phyloP scores from a whole-genome alignment of 139 green algal genomes.

The Desmodesmus armatus region DNA sequence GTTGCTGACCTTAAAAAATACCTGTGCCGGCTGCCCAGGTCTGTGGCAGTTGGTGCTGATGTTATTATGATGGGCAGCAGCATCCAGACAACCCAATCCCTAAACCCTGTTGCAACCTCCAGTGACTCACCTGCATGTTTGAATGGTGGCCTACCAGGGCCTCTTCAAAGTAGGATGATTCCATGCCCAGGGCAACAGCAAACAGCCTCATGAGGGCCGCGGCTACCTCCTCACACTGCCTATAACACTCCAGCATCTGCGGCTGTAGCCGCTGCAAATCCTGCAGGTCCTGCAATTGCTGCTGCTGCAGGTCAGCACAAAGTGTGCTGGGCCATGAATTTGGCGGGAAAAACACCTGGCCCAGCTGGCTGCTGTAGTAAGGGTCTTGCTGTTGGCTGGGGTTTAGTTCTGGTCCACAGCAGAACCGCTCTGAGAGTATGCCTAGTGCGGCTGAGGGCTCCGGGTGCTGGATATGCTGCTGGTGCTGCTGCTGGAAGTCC shows the following conservation, averaged over 20 bases:
- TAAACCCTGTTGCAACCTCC: background rate
- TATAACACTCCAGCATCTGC: slow-evolving; percentile 40
- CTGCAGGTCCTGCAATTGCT: background rate
- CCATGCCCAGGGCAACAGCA: slow-evolving; percentile 43
- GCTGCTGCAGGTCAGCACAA: slow-evolving; percentile 22
- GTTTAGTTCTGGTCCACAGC: slow-evolving; percentile 36
- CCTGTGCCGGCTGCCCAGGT: no score
- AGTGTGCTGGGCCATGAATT: slow-evolving; percentile 11
- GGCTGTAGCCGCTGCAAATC: slow-evolving; percentile 31
- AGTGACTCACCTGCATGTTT: slow-evolving; percentile 46
- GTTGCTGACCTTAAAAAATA: no score
- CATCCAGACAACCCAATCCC: no score
- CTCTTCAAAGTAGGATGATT: slow-evolving; percentile 8
- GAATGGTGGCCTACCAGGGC: slow-evolving; percentile 5
- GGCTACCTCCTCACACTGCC: background rate
- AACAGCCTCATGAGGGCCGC: slow-evolving; percentile 39
- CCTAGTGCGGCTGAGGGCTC: slow-evolving; percentile 44
- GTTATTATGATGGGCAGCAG: no score
- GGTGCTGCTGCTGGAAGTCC: slow-evolving; percentile 1
- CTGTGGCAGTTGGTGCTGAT: no score
- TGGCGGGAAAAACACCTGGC: slow-evolving; percentile 50
- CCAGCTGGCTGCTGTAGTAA: slow-evolving; percentile 34
- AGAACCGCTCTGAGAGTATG: slow-evolving; percentile 53
- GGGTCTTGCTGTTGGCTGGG: slow-evolving; percentile 14
- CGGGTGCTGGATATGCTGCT: slow-evolving; percentile 21